Evolutionary conservation across 1,139 yeast genomes (phyloP), one percentile per base, ranked within the genome.

Genomic region (Sugiyamaella paludigena): DNA sequence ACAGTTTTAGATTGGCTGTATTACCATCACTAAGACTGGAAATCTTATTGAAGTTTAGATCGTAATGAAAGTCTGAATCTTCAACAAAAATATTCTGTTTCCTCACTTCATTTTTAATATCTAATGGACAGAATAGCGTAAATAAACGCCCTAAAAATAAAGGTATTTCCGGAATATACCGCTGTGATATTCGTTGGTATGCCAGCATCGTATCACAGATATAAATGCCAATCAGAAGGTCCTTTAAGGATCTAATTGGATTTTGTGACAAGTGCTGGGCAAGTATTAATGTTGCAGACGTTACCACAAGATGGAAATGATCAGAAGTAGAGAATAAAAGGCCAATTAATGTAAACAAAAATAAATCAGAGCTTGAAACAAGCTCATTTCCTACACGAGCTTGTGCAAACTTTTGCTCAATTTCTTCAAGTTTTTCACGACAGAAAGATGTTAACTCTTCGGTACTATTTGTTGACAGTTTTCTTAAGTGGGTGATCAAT

Each of bases 241-340:
- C 76, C 10, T 65, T 65, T 27, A 72, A 51, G 6, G 73, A 59
- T 27, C 66, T 65, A 27, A 71, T 64, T 33, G 76, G 71, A 31
- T 76, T 62, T 53, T 77, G 79, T 36, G 84, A 80, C 47, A 91
- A 70, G 24, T 80, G 74, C 66, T 88, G 92, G 47, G 84, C 79
- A 73, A 89, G 80, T 39, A 88, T 67, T 36, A 92, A 77, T 34
- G 81, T 72, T 1, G 94, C 78, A 2, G 98, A 96, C 0, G 97
- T 89, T 4, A 84, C 91, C 13, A 92, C 84, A 55, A 88, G 75
- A 73, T 94, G 98, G 67, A 87, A 92, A 63, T 89, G 94, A 73
- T 94, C 99, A 0, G 98, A 92, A 0, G 97, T 87, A 0, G 98
- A 89, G 63, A 86, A 94, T 9, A 91, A 65, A 49, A 77, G 72